These are phyloP conservation scores for Dryadomyces quercus-mongolicae DNA, from an alignment of 2,329 filamentous ascomycete genomes.

Conservation along the genomic window DNA sequence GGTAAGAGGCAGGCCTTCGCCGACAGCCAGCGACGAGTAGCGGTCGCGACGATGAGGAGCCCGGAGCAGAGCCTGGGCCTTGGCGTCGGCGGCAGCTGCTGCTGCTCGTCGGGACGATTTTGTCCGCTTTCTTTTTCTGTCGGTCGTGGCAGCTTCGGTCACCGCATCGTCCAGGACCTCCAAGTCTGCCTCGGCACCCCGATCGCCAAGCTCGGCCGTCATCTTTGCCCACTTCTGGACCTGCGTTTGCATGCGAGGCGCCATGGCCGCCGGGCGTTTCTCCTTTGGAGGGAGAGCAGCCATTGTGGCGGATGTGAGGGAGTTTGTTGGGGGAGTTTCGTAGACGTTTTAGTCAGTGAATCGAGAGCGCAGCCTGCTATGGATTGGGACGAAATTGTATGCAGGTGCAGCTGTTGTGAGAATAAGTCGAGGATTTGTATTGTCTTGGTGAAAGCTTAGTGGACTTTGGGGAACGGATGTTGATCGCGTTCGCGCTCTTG, in stretches of 20 bases:
- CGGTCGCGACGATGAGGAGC: conserved; percentile 21
- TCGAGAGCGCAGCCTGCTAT: not conserved
- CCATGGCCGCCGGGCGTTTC: conserved; percentile 20
- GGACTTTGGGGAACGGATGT: too few species aligned
- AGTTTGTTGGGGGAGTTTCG: not conserved
- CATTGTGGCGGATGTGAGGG: not conserved
- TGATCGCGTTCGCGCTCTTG: too few species aligned
- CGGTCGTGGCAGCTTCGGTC: not conserved
- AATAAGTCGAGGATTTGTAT: too few species aligned
- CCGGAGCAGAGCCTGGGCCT: conserved; percentile 9
- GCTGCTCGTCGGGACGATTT: not conserved
- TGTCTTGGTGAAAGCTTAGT: too few species aligned
- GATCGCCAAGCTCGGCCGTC: conserved; percentile 38
- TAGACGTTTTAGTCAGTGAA: not conserved
- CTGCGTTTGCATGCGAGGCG: conserved; percentile 33
- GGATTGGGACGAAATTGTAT: too few species aligned
- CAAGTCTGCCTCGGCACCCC: not conserved
- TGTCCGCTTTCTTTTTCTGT: not conserved
- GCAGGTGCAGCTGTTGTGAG: too few species aligned
- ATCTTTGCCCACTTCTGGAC: conserved; percentile 62
- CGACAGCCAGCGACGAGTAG: conserved; percentile 47
- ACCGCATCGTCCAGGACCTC: conserved; percentile 14
- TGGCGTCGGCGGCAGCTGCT: not conserved
- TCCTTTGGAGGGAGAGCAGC: conserved; percentile 2
- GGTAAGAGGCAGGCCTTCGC: conserved; percentile 15